A percentile compares a stretch with the other conserved stretches of the same genome.
Conservation (phyloP, 108 stramenopile genomes). For the Ochromonas danica region DNA sequence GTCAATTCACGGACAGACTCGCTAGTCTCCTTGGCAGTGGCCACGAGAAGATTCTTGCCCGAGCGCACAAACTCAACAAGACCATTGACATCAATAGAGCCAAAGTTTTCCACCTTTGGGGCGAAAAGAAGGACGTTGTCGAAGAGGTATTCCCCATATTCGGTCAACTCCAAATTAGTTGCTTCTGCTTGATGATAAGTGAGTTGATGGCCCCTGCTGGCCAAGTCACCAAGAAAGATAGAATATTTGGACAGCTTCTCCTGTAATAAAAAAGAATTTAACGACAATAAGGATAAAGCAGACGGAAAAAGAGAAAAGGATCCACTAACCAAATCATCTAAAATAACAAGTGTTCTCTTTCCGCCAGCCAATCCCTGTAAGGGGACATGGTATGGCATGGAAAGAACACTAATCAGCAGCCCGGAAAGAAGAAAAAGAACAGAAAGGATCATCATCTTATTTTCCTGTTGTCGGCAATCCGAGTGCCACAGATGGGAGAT, state of each 20-base stretch:
- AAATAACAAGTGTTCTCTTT: slow-evolving; percentile 33
- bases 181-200: slow-evolving; percentile 3
- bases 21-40: neutral
- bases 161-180: neutral
- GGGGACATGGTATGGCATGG: slow-evolving; percentile 18
- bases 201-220: slow-evolving; percentile 33
- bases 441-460: too few species aligned
- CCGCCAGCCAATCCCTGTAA: slow-evolving; percentile 29
- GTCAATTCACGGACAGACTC: slow-evolving; percentile 21
- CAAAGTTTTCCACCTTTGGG: slow-evolving; percentile 22
- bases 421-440: neutral
- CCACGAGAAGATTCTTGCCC: slow-evolving; percentile 37
- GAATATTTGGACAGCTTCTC: slow-evolving; percentile 3
- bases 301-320: neutral
- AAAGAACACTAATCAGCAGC: neutral
- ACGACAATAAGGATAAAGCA: neutral
- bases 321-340: slow-evolving; percentile 35
- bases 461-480: too few species aligned
- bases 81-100: neutral
- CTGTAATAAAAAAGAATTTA: neutral
- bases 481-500: too few species aligned
- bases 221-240: slow-evolving; percentile 26
- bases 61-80: neutral
- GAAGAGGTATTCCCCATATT: slow-evolving; percentile 35
- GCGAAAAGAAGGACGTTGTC: slow-evolving; percentile 37